Evolutionary conservation across 371 early-diverging fungal genomes (phyloP), one percentile per base, ranked within the genome.

Genomic region (Mortierella sp.): DNA sequence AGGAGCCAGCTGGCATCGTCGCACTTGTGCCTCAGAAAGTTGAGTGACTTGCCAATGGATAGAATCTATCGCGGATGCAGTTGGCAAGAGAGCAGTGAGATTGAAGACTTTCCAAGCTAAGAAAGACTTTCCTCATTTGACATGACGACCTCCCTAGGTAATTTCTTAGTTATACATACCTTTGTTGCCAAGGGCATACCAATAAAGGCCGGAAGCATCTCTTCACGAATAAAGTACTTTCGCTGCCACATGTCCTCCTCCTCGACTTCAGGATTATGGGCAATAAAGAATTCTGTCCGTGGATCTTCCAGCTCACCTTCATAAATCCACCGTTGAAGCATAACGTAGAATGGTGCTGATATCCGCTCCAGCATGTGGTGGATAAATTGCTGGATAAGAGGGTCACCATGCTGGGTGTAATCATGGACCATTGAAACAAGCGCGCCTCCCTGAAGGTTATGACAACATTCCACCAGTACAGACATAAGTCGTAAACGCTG

Each of bases 291-390:
- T 81, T 98, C 99, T 21, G 82, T 83, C 75, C 92, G 91, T n/a
- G 95, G 96, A 68, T 98, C 99, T 24, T 92, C 91, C 31, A 98
- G 81, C 79, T 96, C 97, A 15, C 99, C 99, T 66, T 95, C 94
- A 50, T 92, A 94, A 19, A 98, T 88, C 99, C 99, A 98, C n/a
- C 90, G 86, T 44, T 87, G 88, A 19, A 98, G 83, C 87, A 95
- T 95, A 51, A 88, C 87, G 68, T 90, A 95, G 76, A 97, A 96
- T 6, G 99, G 98, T 28, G 79, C 81, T 0, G 96, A 90, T 0
- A 95, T 90, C 63, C 90, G 81, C 56, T 86, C 84, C n/a, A 97
- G 80, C 72, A 96, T 86, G n/a, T 86, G 72, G n/a, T 86, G 81
- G 24, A 94, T 85, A 76, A 94, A 95, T 19, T 87, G 64, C 61